Percentiles rank a stretch among this genome's conserved stretches.
Conservation (phyloP, 345 rosid genomes). For the Excoecaria cochinchinensis region DNA sequence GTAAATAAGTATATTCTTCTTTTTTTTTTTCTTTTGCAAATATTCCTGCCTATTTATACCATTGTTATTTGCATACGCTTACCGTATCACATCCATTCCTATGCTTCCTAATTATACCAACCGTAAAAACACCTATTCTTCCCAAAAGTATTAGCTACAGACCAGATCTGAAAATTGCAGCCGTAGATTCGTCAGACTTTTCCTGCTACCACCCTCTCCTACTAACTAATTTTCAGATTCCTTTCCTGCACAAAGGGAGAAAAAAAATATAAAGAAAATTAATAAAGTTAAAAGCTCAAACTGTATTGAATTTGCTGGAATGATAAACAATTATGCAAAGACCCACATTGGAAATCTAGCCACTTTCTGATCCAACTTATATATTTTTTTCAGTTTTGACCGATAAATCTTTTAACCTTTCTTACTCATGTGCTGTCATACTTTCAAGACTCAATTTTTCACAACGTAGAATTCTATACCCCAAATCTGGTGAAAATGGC, state of each 20-base stretch:
- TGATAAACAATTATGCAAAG: conserved; percentile 1
- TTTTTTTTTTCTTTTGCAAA: too few species aligned
- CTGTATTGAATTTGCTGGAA: neutral
- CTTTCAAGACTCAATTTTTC: conserved; percentile 8
- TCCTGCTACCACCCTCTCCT: neutral
- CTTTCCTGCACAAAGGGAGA: neutral
- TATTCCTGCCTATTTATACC: too few species aligned
- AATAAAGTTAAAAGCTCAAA: neutral
- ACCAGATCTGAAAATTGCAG: conserved; percentile 5
- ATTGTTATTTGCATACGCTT: too few species aligned
- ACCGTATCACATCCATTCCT: too few species aligned
- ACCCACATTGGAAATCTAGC: conserved; percentile 19
- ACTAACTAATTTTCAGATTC: neutral
- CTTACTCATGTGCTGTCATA: conserved; percentile 18
- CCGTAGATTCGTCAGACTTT: neutral
- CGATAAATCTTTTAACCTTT: conserved; percentile 11
- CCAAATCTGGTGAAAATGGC: conserved; percentile 41
- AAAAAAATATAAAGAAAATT: neutral
- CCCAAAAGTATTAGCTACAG: neutral
- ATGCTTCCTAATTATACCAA: neutral
- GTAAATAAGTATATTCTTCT: too few species aligned
- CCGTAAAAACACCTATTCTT: neutral
- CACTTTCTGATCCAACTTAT: neutral
- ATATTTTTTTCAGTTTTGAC: conserved; percentile 17
- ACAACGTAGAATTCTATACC: conserved; percentile 19